Evolutionary conservation across 2,329 filamentous ascomycete species (phyloP).

Genomic region (Amauroascus verrucosus): DNA sequence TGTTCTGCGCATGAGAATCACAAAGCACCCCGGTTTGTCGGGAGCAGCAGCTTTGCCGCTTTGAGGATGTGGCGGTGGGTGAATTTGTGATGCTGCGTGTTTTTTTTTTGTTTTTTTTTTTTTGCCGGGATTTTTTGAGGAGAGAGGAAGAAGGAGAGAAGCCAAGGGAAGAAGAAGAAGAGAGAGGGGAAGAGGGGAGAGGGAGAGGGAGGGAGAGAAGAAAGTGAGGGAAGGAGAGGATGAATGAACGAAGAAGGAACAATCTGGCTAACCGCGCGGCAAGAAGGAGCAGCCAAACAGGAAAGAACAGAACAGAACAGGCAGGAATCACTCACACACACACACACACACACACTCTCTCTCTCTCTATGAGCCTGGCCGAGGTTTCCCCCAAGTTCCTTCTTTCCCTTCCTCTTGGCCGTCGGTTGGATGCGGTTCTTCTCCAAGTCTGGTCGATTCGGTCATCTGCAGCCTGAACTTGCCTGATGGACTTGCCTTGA

Average conservation of each 20-base stretch:
- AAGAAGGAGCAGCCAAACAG: constrained; percentile 1
- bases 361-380: no score
- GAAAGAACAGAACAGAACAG: background rate
- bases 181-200: background rate
- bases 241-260: background rate
- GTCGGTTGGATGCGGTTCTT: background rate
- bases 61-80: background rate
- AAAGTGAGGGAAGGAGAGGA: background rate
- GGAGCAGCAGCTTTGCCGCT: background rate
- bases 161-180: background rate
- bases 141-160: background rate
- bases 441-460: no score
- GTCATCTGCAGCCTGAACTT: no score
- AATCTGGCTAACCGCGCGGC: constrained; percentile 9
- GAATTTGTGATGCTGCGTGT: no score
- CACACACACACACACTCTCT: no score
- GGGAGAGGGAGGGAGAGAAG: background rate
- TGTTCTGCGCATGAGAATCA: constrained; percentile 13
- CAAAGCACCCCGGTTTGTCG: constrained; percentile 4
- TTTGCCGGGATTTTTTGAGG: no score
- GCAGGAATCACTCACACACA: no score
- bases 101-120: no score
- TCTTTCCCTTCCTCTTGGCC: no score
- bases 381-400: no score
- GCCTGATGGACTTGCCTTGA: no score